Evolutionary conservation across 2,329 filamentous ascomycete genomes (phyloP).

Genomic region (Pseudocercospora eumusae): DNA sequence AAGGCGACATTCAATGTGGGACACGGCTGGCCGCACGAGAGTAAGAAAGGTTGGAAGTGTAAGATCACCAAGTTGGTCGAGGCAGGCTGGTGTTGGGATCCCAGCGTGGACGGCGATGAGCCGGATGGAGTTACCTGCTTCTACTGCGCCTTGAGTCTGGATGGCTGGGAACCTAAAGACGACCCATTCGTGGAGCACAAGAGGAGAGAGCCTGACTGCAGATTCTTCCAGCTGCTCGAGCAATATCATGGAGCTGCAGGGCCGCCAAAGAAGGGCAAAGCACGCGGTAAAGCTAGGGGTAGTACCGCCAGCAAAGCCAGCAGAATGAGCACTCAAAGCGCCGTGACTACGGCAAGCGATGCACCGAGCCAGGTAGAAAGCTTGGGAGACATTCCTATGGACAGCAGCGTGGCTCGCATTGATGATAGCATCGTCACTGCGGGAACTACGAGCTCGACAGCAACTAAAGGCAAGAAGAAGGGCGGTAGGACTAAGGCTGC

Average conservation of each 20-base stretch:
- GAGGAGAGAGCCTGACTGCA: slow-evolving; percentile 73
- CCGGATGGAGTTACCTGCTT: slow-evolving; percentile 82
- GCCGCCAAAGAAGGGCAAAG: slow-evolving; percentile 37
- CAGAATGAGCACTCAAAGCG: slow-evolving; percentile 57
- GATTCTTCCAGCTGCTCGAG: slow-evolving; percentile 73
- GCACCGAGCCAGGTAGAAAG: slow-evolving; percentile 28
- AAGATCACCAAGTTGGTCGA: slow-evolving; percentile 89
- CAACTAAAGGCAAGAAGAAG: slow-evolving; percentile 39
- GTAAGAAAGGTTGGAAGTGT: slow-evolving; percentile 84
- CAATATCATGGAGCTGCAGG: slow-evolving; percentile 36
- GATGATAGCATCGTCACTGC: slow-evolving; percentile 57
- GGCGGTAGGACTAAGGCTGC: slow-evolving; percentile 46
- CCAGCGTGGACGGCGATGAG: slow-evolving; percentile 70
- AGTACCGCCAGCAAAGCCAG: slow-evolving; percentile 66
- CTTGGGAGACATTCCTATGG: slow-evolving; percentile 23
- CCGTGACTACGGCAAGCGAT: slow-evolving; percentile 32
- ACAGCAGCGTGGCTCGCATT: slow-evolving; percentile 46
- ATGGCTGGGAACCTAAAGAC: slow-evolving; percentile 92
- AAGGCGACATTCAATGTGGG: slow-evolving; percentile 72
- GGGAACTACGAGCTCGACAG: slow-evolving; percentile 44
- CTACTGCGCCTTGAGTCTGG: slow-evolving; percentile 85
- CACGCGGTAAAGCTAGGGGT: slow-evolving; percentile 27
- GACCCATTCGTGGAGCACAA: slow-evolving; percentile 90
- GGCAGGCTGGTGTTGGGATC: slow-evolving; percentile 92
- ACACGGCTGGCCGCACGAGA: slow-evolving; percentile 83